Percentiles rank a stretch among this genome's conserved stretches.
Evolutionary conservation across 73 alveolate species (phyloP).

Genomic region (Paramecium sonneborni): DNA sequence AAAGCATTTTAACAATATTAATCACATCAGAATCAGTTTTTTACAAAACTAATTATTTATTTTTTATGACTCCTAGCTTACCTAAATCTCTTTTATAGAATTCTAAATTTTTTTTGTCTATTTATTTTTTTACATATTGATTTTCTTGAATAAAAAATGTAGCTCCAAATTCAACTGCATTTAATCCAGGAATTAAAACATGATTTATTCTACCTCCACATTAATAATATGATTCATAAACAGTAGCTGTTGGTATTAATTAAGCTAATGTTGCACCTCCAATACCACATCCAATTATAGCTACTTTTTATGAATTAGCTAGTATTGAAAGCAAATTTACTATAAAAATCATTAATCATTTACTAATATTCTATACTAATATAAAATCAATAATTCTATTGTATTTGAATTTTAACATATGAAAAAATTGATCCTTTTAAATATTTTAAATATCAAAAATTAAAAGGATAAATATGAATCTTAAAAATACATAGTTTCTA

Average conservation of each 20-base stretch:
- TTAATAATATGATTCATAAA: neutral
- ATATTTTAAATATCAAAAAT: neutral
- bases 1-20: neutral
- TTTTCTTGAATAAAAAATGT: neutral
- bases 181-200: neutral
- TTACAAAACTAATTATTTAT: neutral
- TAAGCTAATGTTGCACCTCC: conserved; percentile 24
- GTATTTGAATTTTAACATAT: too few relatives aligned
- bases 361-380: neutral
- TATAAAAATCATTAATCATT: neutral
- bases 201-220: conserved; percentile 35
- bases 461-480: neutral
- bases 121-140: neutral
- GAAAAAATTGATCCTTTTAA: too few relatives aligned
- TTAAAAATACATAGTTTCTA: neutral
- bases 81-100: neutral
- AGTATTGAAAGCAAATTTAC: neutral
- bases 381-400: neutral
- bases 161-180: conserved; percentile 40
- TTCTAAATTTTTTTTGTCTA: neutral
- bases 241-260: neutral
- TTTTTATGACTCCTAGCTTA: neutral
- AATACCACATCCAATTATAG: conserved; percentile 24
- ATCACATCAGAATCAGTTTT: neutral
- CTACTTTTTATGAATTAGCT: neutral